Percentiles rank a stretch among this genome's conserved stretches.
Conservation (phyloP, 129 eudicot genomes). For the Chrysanthemum lavandulifolium region DNA sequence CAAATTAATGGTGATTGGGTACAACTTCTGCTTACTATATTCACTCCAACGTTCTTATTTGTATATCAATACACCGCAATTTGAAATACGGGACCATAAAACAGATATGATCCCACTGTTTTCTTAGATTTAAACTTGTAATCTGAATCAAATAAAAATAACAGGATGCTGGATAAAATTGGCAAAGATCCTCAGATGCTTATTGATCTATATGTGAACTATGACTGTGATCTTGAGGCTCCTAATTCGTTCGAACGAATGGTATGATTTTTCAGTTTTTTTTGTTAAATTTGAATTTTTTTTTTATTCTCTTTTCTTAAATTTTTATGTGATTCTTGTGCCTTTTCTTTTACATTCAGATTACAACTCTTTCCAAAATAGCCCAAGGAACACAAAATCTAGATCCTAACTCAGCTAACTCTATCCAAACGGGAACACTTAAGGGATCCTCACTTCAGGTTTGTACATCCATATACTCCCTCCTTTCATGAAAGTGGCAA, state of each 20-base stretch:
- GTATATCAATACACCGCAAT: no score
- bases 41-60: no score
- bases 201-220: slow-evolving; percentile 84
- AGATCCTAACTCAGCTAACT: slow-evolving; percentile 66
- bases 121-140: no score
- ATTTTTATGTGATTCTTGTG: slow-evolving; percentile 1
- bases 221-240: slow-evolving; percentile 91
- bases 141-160: slow-evolving; percentile 17
- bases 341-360: slow-evolving; percentile 40
- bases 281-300: background rate
- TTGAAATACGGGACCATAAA: no score
- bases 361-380: slow-evolving; percentile 72
- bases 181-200: slow-evolving; percentile 91
- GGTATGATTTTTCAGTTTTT: slow-evolving; percentile 39
- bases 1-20: slow-evolving; percentile 75
- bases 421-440: slow-evolving; percentile 64
- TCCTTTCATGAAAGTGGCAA: background rate
- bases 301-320: slow-evolving; percentile 4
- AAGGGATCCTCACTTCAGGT: slow-evolving; percentile 94
- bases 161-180: slow-evolving; percentile 87
- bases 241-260: slow-evolving; percentile 81
- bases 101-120: no score
- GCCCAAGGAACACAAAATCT: slow-evolving; percentile 83
- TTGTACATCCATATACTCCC: background rate
- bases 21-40: slow-evolving; percentile 22